Evolutionary conservation across 2,329 filamentous ascomycete genomes (phyloP).

Genomic region (Purpureocillium takamizusanense): DNA sequence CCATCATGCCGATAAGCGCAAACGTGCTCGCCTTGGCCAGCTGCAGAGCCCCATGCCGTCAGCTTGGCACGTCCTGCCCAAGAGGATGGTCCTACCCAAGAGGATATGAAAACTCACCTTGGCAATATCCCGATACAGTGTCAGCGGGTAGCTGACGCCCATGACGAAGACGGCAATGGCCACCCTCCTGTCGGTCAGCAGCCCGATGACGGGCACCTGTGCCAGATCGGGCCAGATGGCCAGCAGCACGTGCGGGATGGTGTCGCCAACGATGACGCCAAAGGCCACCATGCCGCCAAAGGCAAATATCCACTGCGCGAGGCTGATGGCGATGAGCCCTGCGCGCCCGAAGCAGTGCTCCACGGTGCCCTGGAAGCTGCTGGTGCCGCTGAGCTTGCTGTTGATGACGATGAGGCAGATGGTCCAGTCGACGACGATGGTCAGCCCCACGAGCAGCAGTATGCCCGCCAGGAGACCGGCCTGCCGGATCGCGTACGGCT

Average conservation of each 20-base stretch:
- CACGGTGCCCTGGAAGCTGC: slow-evolving; percentile 92
- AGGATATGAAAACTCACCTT: slow-evolving; percentile 61
- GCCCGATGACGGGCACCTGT: slow-evolving; percentile 66
- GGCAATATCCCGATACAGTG: slow-evolving; percentile 90
- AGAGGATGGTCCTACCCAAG: too few relatives aligned
- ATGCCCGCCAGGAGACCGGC: slow-evolving; percentile 79
- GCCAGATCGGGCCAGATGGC: slow-evolving; percentile 72
- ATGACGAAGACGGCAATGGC: slow-evolving; percentile 85
- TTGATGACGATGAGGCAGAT: slow-evolving; percentile 96
- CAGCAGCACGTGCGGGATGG: slow-evolving; percentile 80
- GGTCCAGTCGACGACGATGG: slow-evolving; percentile 89
- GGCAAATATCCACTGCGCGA: slow-evolving; percentile 97
- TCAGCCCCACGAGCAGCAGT: slow-evolving; percentile 68
- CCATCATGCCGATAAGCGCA: slow-evolving; percentile 82
- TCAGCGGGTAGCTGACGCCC: slow-evolving; percentile 81
- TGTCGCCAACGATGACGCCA: slow-evolving; percentile 93
- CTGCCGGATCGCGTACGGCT: slow-evolving; percentile 93
- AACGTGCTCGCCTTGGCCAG: slow-evolving; percentile 92
- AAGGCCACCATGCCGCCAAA: slow-evolving; percentile 99
- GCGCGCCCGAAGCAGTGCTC: slow-evolving; percentile 87
- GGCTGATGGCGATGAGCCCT: slow-evolving; percentile 75
- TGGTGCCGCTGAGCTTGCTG: slow-evolving; percentile 87
- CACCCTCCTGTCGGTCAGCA: slow-evolving; percentile 71
- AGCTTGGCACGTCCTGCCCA: too few relatives aligned
- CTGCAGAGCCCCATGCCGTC: slow-evolving; percentile 32